Evolutionary conservation across 192 early-diverging fungal genomes (phyloP), one percentile per base, ranked within the genome.

Genomic region (Dissophora ornata): DNA sequence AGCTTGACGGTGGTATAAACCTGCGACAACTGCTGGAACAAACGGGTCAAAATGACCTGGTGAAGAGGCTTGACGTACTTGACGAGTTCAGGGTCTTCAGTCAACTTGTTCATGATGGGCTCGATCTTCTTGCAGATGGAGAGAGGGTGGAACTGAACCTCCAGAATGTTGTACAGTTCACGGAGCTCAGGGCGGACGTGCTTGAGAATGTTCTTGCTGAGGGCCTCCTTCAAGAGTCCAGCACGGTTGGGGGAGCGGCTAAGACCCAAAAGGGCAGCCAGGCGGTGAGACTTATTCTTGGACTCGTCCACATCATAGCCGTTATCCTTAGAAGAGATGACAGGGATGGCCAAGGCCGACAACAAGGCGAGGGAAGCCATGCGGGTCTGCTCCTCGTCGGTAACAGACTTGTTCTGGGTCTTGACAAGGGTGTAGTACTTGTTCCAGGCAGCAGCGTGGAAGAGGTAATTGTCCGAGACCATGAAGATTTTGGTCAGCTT

Each of bases 131-230:
- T 92, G 88, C 96, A 95, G 80, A 99, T 97, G 45, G 95, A 95
- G 53, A 99, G 88, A 48, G 98, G 98, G 70, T 98, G 96, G 91
- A 99, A 99, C 80, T 97, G 93, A 51, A 98, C 96, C 85, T 99
- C 98, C 49, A 99, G 86, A 28, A 96, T 91, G 80, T 96, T 90
- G 85, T 97, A 98, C 41, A 99, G 84, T 34, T 96, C 94, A 29
- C 90, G 90, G 57, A 98, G 83, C 82, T 96, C 95, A 12, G 94
- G 93, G 46, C 89, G 86, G 52, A 97, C 95, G 45, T 90, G 92
- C 44, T 86, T 81, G 48, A 97, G 89, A 42, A 97, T 90, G 71
- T 90, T 90, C 79, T 94, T 92, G 88, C 87, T 89, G 19, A 95
- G 79, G 30, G 97, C 95, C 70, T 95, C 94, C 87, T 90, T 94